Base-by-base conservation (phyloP, 2,329 filamentous ascomycete genomes). In the Colletotrichum euphorbiae region DNA sequence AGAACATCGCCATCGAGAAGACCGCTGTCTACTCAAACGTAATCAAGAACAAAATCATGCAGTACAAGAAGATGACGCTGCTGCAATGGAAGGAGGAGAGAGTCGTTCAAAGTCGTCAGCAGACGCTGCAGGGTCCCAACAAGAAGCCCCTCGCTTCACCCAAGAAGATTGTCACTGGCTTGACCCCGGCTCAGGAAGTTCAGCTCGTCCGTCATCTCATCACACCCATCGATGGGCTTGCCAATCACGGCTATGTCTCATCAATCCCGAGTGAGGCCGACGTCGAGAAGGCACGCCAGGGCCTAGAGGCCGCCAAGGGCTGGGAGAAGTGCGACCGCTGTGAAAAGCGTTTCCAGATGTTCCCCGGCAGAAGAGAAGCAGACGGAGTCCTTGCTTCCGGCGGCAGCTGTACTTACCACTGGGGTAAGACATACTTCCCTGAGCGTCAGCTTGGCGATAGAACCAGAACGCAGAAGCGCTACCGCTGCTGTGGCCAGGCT, bases 281-380 rank as follows among this genome's bases (percentile, higher is more conserved):
- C 17, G 87, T 98, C 17, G 81, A 86, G 58, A 84, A 86, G 57
- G 91, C 93, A 0, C 87, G 83, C 38, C 84, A 86, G 48, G 93
- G 90, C 0, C 84, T 93, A 0, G 82, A 87, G 54, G 84, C 89
- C 7, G 87, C 91, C 12, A 86, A 89, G 59, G 93, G 93, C 54
- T 97, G 91, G 85, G 96, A 99, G 80, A 85, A 89, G 56, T 99
- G 96, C 74, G 94, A 97, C 74, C 90, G 96, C 19, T 99, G 96
- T 79, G 85, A 85, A 46, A 89, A 89, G 38, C 90, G 95, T 21
- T 99, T 99, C 75, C 93, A 97, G 75, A 93, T 97, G 3, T 98
- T 97, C 71, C 93, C 94, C 0, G 93, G 94, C 3, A 89, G 95
- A 46, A 88, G 94, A 61, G 87, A 90, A 67, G 86, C 90, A 72